These are phyloP conservation scores for Pichia sp. DNA, from an alignment of 1,139 yeast genomes.

Conservation along the genomic window DNA sequence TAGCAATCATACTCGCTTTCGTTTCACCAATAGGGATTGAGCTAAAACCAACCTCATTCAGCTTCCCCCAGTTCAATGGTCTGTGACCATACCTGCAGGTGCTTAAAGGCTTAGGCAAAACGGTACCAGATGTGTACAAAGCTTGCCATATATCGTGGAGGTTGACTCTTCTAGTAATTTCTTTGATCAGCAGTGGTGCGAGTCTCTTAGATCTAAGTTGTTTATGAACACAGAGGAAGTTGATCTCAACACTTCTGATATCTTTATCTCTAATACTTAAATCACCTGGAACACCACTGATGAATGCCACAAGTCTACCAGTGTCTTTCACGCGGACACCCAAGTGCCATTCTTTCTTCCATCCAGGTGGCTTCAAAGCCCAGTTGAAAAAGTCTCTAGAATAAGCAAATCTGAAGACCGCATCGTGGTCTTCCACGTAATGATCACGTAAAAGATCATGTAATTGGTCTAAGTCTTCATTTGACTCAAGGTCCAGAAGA, in stretches of 20 bases:
- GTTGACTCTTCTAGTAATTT: conserved; percentile 90
- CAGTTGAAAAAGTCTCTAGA: conserved; percentile 78
- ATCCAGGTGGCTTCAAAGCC: conserved; percentile 95
- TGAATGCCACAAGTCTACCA: conserved; percentile 80
- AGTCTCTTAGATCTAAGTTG: conserved; percentile 87
- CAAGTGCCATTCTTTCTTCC: conserved; percentile 82
- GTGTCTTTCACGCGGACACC: conserved; percentile 83
- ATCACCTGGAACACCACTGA: conserved; percentile 80
- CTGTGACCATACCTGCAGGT: conserved; percentile 91
- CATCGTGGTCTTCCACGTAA: conserved; percentile 92
- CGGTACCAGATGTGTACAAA: conserved; percentile 85
- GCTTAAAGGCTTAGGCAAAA: conserved; percentile 88
- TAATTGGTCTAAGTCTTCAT: conserved; percentile 61
- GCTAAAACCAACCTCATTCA: conserved; percentile 84
- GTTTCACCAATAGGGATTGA: conserved; percentile 73
- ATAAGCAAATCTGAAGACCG: conserved; percentile 86
- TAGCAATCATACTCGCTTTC: conserved; percentile 74
- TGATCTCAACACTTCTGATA: conserved; percentile 77
- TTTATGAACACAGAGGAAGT: conserved; percentile 90
- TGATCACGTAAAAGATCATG: conserved; percentile 76
- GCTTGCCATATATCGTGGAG: conserved; percentile 90
- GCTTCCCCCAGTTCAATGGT: conserved; percentile 85
- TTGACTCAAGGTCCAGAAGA: conserved; percentile 58
- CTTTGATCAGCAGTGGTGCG: conserved; percentile 90
- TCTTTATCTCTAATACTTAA: conserved; percentile 53